These are phyloP conservation scores for Blastobotrys apis DNA, from an alignment of 1,139 yeast species.

Conservation along the genomic window DNA sequence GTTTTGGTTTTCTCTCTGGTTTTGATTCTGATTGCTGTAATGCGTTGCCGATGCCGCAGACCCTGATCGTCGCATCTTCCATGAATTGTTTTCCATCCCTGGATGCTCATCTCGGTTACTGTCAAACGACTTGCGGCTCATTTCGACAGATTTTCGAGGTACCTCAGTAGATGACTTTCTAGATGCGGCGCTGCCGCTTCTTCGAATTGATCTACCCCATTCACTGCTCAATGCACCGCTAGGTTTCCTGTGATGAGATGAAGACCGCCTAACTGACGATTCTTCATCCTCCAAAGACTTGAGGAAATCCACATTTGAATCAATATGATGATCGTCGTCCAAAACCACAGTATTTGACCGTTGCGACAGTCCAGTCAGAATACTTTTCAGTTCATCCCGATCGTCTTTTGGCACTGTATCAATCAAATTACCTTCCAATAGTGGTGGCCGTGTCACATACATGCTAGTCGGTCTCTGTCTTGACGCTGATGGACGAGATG, in stretches of 20 bases:
- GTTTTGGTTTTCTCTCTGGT: neutral
- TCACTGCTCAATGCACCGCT: conserved; percentile 10
- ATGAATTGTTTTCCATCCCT: conserved; percentile 8
- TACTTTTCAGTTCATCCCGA: conserved; percentile 31
- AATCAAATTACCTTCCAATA: conserved; percentile 13
- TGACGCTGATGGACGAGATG: conserved; percentile 6
- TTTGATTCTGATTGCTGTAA: too few relatives aligned
- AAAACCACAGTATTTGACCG: conserved; percentile 34
- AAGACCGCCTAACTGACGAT: neutral
- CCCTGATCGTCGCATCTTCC: conserved; percentile 20
- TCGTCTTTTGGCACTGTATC: conserved; percentile 25
- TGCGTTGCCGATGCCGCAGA: conserved; percentile 13
- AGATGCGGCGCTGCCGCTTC: conserved; percentile 8
- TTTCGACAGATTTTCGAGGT: neutral
- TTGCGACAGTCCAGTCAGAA: conserved; percentile 37
- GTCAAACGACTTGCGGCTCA: conserved; percentile 2
- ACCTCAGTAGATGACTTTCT: conserved; percentile 1
- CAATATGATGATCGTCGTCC: conserved; percentile 36
- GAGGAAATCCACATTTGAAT: conserved; percentile 56
- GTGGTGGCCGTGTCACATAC: conserved; percentile 11
- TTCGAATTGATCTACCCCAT: conserved; percentile 8
- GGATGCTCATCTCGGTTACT: neutral
- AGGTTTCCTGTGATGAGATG: conserved; percentile 27
- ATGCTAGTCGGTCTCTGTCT: conserved; percentile 18
- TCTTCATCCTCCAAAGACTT: conserved; percentile 42